Percentiles rank a stretch among this genome's conserved stretches.
Evolutionary conservation across 441 rosid species (phyloP).

Genomic region (Erodium moschatum): DNA sequence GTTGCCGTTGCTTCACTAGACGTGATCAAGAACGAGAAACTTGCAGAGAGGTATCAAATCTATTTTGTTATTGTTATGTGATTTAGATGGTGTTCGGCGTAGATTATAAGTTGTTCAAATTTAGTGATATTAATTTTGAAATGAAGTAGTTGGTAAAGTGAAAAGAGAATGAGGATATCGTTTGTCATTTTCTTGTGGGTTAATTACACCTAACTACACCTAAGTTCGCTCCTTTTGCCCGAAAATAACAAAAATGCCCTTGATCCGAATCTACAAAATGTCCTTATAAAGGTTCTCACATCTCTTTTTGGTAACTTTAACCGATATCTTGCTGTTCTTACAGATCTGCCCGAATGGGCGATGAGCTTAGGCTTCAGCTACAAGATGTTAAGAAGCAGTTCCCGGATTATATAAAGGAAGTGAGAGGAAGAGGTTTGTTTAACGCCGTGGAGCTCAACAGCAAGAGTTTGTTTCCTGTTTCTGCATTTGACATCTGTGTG

Average conservation of each 20-base stretch:
- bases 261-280: too few species aligned
- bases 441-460: slow-evolving; percentile 74
- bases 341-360: slow-evolving; percentile 66
- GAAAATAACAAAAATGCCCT: too few species aligned
- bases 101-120: too few species aligned
- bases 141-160: too few species aligned
- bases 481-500: slow-evolving; percentile 83
- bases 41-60: slow-evolving; percentile 55
- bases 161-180: too few species aligned
- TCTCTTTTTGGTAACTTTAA: too few species aligned
- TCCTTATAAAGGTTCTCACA: too few species aligned
- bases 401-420: slow-evolving; percentile 68
- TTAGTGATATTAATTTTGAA: too few species aligned
- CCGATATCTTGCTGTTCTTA: too few species aligned
- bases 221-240: too few species aligned
- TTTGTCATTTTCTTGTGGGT: too few species aligned
- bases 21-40: slow-evolving; percentile 65
- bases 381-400: slow-evolving; percentile 48
- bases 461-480: slow-evolving; percentile 47
- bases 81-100: background rate
- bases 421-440: slow-evolving; percentile 88
- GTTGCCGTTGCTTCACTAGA: slow-evolving; percentile 81
- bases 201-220: too few species aligned
- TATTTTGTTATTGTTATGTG: background rate
- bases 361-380: slow-evolving; percentile 54